Percentiles rank a stretch among this genome's conserved stretches.
Conservation (phyloP, 306 rosid species). For the Trifolium pratense region DNA sequence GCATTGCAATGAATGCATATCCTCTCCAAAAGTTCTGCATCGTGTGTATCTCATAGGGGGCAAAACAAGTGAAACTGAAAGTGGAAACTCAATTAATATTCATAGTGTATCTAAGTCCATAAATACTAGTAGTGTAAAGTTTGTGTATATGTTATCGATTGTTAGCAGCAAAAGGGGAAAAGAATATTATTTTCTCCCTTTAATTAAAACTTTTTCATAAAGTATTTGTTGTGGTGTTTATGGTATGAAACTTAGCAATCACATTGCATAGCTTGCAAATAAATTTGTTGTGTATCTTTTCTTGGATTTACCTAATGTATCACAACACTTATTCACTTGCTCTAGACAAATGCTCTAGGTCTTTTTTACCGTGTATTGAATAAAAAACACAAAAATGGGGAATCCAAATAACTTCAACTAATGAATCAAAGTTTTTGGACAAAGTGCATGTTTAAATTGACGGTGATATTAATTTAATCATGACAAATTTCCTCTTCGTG, state of each 20-base stretch:
- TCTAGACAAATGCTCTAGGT: background rate
- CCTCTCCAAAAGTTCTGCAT: constrained; percentile 19
- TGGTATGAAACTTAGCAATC: background rate
- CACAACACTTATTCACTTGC: background rate
- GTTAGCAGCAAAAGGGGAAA: background rate
- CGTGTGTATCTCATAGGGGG: background rate
- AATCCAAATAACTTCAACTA: background rate
- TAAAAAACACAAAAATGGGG: background rate
- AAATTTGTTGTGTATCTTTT: background rate
- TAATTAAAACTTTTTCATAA: background rate
- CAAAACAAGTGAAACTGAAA: background rate
- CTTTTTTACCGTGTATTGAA: background rate
- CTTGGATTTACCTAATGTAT: background rate
- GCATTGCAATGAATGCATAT: constrained; percentile 10
- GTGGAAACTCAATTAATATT: background rate
- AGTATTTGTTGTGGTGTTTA: background rate
- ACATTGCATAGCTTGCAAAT: background rate
- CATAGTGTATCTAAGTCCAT: background rate
- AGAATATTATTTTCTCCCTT: background rate
- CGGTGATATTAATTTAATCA: no score
- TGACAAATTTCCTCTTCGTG: no score
- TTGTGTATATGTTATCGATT: background rate
- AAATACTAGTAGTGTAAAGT: background rate
- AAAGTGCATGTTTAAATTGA: no score
- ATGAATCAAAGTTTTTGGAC: background rate